Percentiles rank a stretch among this genome's conserved stretches.
Evolutionary conservation across 2,329 filamentous ascomycete species (phyloP).

Genomic region (Plenodomus lindquistii): DNA sequence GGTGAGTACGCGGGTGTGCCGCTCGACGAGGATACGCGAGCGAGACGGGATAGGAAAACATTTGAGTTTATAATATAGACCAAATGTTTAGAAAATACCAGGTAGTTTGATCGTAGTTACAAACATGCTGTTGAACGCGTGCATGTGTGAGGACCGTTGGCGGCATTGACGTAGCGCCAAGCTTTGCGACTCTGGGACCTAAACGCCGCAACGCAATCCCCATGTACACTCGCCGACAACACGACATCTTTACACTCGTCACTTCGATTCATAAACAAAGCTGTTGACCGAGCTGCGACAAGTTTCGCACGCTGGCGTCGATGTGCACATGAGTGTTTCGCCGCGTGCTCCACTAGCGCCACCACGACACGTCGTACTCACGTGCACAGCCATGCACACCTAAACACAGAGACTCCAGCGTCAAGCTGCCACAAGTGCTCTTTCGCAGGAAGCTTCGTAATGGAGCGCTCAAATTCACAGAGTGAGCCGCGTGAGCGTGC

Average conservation of each 20-base stretch:
- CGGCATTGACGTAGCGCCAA: not conserved
- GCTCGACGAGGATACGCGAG: conserved; percentile 24
- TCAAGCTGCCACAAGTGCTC: not conserved
- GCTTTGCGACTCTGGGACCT: not conserved
- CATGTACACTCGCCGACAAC: too few relatives aligned
- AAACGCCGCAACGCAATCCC: too few relatives aligned
- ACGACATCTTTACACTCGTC: not conserved
- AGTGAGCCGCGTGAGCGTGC: conserved; percentile 27
- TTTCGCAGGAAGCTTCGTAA: conserved; percentile 2
- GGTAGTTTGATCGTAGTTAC: too few relatives aligned
- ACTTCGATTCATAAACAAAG: not conserved
- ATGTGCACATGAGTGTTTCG: not conserved
- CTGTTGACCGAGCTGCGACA: not conserved
- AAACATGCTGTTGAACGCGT: too few relatives aligned
- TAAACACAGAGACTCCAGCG: not conserved
- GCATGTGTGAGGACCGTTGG: not conserved
- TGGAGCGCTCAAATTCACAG: conserved; percentile 25
- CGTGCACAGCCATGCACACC: not conserved
- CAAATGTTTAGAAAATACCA: not conserved
- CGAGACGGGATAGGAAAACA: conserved; percentile 11
- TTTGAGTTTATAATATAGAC: conserved; percentile 39
- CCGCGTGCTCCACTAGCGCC: not conserved
- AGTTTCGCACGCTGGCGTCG: not conserved
- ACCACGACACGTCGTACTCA: not conserved
- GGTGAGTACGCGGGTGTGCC: conserved; percentile 33